Evolutionary conservation across 176 grass and related monocot genomes (phyloP).

Genomic region (Aegilops longissima): DNA sequence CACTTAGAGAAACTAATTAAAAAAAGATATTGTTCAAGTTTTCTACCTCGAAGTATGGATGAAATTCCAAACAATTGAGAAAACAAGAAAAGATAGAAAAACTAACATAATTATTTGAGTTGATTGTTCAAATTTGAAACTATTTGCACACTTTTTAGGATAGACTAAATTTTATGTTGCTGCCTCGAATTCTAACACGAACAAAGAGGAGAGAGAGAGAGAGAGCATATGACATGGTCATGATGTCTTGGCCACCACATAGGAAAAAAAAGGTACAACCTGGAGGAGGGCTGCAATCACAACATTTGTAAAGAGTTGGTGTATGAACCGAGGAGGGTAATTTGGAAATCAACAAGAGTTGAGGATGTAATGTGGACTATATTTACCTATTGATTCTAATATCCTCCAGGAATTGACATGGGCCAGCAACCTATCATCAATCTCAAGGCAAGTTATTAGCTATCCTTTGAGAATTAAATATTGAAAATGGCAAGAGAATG

Average conservation of each 20-base stretch:
- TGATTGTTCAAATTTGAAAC: no score
- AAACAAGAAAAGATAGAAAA: neutral
- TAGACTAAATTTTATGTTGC: no score
- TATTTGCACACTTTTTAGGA: no score
- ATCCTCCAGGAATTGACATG: slow-evolving; percentile 27
- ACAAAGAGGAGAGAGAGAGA: no score
- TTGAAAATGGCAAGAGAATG: neutral
- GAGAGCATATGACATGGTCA: no score
- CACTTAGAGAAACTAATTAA: neutral
- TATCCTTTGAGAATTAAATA: neutral
- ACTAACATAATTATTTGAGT: no score
- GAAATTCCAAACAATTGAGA: neutral
- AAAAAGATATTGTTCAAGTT: neutral
- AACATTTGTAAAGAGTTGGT: neutral
- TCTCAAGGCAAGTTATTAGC: slow-evolving; percentile 33
- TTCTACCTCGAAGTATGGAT: neutral
- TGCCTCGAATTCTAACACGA: no score
- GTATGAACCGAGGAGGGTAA: neutral
- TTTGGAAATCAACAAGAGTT: neutral
- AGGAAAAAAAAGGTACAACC: neutral
- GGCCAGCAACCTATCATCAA: slow-evolving; percentile 25
- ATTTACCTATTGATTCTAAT: neutral
- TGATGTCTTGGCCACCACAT: neutral
- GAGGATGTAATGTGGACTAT: neutral
- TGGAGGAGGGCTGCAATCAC: no score